Evolutionary conservation across 441 rosid species (phyloP), one percentile per base, ranked within the genome.

Genomic region (Hura crepitans): DNA sequence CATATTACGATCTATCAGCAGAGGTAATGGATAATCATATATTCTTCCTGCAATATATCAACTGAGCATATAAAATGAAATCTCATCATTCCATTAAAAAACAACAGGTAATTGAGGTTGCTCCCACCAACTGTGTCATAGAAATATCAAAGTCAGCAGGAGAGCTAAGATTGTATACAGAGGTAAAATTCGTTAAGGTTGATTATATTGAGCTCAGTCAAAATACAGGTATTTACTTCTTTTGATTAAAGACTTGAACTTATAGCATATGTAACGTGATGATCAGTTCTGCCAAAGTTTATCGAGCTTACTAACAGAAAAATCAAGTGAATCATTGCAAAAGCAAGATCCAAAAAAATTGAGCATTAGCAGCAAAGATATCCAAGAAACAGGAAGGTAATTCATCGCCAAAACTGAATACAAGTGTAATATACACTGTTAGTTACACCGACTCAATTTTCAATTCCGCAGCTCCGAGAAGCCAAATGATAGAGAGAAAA

Each of bases 71-170:
- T 56, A 51, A 11, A 42, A 17, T 50, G 42, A 9, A 68, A 47
- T 57, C 74, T 69, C 56, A 79, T 69, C 28, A 2, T 58, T 27
- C 0, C 58, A 22, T 56, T 11, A 14, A 71, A 70, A 45, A 75
- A 57, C 74, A 64, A 66, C 81, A 85, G 91, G 95, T 89, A 72
- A 86, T 83, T 7, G 89, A 81, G 69, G 96, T 90, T 67, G 79
- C 97, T 66, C 99, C 97, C 37, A 85, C 87, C 39, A 86, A 86
- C 78, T 94, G 97, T 76, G 96, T 90, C 11, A 76, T 94, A 59
- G 94, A 94, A 85, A 83, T 92, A 84, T 86, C 97, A 53, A 91
- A 92, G 82, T 81, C 96, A 25, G 87, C 90, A 50, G 93, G 91
- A 77, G 90, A 89, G 76, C 72, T 87, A 62, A 76, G 79, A 56